Conservation (phyloP, 2,329 filamentous ascomycete genomes). For the Clonostachys solani region DNA sequence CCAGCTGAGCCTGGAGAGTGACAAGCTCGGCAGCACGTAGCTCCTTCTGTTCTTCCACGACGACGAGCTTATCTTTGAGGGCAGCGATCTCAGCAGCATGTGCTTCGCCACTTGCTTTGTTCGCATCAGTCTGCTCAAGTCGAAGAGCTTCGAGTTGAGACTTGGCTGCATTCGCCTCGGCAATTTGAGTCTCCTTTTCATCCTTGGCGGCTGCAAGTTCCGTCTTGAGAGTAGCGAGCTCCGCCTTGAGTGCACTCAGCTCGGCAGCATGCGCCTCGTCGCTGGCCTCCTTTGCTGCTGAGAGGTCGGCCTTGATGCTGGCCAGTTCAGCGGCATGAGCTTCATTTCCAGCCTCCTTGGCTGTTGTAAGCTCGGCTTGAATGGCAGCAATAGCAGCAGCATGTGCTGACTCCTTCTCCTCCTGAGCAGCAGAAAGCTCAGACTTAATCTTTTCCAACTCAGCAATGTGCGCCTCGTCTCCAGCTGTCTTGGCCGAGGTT, state of each 20-base stretch:
- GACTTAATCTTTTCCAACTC: conserved; percentile 24
- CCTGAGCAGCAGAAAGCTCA: conserved; percentile 13
- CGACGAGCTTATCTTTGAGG: conserved; percentile 20
- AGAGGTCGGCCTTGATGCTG: conserved; percentile 19
- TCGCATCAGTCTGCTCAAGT: too few species aligned
- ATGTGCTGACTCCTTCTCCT: conserved; percentile 12
- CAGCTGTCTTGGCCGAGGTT: conserved; percentile 18
- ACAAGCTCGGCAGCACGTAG: conserved; percentile 21
- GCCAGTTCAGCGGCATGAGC: conserved; percentile 23
- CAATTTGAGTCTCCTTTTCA: conserved; percentile 26
- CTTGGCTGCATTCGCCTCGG: conserved; percentile 16
- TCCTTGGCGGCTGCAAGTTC: conserved; percentile 26
- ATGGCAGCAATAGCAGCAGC: conserved; percentile 22
- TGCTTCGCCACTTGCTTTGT: conserved; percentile 19
- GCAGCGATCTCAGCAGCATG: conserved; percentile 27
- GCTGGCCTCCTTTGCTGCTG: conserved; percentile 23
- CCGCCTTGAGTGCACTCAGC: conserved; percentile 34
- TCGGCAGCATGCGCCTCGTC: conserved; percentile 27
- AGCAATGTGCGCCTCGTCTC: conserved; percentile 22
- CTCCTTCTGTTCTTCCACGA: conserved; percentile 17
- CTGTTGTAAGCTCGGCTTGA: conserved; percentile 19
- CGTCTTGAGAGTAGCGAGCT: conserved; percentile 38
- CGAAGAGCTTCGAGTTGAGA: too few species aligned
- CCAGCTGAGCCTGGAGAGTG: conserved; percentile 19
- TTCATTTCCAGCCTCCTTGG: conserved; percentile 22